A percentile compares a stretch with the other conserved stretches of the same genome.
phyloP scores from a whole-genome alignment of 805 yeast species.

The Wickerhamiella alocasiicola region DNA sequence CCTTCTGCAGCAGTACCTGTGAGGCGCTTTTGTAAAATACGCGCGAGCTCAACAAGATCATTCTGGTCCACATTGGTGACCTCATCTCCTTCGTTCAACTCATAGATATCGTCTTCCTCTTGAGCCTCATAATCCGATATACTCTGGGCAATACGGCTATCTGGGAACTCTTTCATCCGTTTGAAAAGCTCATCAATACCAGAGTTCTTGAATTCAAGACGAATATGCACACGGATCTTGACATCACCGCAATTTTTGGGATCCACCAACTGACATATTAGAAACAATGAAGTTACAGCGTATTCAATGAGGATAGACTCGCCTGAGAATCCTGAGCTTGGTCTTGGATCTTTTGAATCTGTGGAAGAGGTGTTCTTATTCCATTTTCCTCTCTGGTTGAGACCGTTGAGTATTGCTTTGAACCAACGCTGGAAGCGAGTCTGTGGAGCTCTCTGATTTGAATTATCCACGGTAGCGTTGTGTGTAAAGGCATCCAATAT shows the following conservation, averaged over 20 bases:
- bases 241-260: constrained; percentile 23
- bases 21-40: constrained; percentile 45
- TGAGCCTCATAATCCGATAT: constrained; percentile 46
- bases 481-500: constrained; percentile 41
- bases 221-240: constrained; percentile 38
- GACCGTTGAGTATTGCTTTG: constrained; percentile 45
- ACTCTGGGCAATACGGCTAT: constrained; percentile 51
- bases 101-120: constrained; percentile 36
- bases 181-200: constrained; percentile 44
- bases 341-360: constrained; percentile 38
- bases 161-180: constrained; percentile 40
- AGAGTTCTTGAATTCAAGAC: constrained; percentile 46
- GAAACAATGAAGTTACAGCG: constrained; percentile 53
- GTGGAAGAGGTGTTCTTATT: constrained; percentile 89
- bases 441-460: constrained; percentile 29
- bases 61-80: constrained; percentile 22
- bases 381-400: constrained; percentile 78
- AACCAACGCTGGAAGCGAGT: constrained; percentile 64
- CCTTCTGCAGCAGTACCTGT: constrained; percentile 48
- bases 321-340: constrained; percentile 34
- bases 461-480: constrained; percentile 6
- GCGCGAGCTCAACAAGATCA: constrained; percentile 58
- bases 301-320: constrained; percentile 62
- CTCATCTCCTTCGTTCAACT: constrained; percentile 19
- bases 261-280: constrained; percentile 47